Conservation (phyloP, 2,329 filamentous ascomycete species). For the Ascochyta rabiei region DNA sequence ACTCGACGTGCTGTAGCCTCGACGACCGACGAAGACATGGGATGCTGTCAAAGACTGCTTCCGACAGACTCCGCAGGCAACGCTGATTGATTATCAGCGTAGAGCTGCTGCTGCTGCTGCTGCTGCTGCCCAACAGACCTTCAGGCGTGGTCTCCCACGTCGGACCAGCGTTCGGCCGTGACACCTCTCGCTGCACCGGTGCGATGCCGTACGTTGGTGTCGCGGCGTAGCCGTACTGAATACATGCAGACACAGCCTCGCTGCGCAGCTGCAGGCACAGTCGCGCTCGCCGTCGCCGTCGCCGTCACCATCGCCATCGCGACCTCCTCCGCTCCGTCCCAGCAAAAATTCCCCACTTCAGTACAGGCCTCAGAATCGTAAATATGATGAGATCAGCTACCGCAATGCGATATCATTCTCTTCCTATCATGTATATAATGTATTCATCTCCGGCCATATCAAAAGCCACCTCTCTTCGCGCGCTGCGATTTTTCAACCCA, state of each 20-base stretch:
- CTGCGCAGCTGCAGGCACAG: background rate
- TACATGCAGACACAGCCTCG: conserved; percentile 1
- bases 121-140: background rate
- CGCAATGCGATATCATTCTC: conserved; percentile 46
- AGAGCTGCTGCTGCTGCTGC: background rate
- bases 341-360: background rate
- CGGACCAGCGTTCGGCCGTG: no score
- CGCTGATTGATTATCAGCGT: background rate
- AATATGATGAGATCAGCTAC: conserved; percentile 45
- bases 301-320: background rate
- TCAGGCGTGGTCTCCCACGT: no score
- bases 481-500: background rate
- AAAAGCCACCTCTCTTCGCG: background rate
- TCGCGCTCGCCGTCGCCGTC: background rate
- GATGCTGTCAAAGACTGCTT: background rate
- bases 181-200: no score
- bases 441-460: conserved; percentile 48
- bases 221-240: background rate
- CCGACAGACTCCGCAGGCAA: no score
- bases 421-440: conserved; percentile 47
- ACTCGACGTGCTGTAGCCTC: background rate
- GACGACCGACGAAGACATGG: background rate
- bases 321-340: background rate
- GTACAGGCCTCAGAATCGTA: conserved; percentile 45
- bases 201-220: background rate